A percentile compares a stretch with the other conserved stretches of the same genome.
Evolutionary conservation across 164 flowering plant genomes (phyloP).

Genomic region (Vitis amurensis): DNA sequence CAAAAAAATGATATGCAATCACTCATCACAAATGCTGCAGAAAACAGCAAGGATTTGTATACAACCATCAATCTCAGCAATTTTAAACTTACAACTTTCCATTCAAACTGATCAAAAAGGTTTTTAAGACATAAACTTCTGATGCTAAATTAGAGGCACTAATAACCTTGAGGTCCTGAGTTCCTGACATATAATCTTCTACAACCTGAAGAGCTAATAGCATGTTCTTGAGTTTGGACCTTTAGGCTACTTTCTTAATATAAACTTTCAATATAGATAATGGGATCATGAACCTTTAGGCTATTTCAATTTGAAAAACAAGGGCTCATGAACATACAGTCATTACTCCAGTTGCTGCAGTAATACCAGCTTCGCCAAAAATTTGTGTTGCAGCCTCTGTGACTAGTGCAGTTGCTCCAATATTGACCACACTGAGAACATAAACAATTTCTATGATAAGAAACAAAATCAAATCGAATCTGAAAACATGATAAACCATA

Average conservation of each 20-base stretch:
- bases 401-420: conserved; percentile 98
- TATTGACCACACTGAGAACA: conserved; percentile 80
- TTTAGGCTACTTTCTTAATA: background rate
- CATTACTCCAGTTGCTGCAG: conserved; percentile 99
- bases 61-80: too few species aligned
- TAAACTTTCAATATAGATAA: background rate
- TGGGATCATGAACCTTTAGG: too few species aligned
- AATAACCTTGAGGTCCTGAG: too few species aligned
- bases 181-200: too few species aligned
- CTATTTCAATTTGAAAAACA: background rate
- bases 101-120: too few species aligned
- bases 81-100: too few species aligned
- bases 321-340: conserved; percentile 55
- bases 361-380: conserved; percentile 98
- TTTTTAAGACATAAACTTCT: too few species aligned
- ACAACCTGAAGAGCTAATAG: too few species aligned
- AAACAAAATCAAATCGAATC: conserved; percentile 13
- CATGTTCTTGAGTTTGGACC: background rate
- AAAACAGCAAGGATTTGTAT: too few species aligned
- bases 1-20: too few species aligned
- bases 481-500: background rate
- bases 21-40: too few species aligned
- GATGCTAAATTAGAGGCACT: too few species aligned
- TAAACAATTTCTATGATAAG: conserved; percentile 27
- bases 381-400: conserved; percentile 95